Evolutionary conservation across 1,284 basidiomycete genomes (phyloP).

Genomic region (Microbotryomycetes sp.): DNA sequence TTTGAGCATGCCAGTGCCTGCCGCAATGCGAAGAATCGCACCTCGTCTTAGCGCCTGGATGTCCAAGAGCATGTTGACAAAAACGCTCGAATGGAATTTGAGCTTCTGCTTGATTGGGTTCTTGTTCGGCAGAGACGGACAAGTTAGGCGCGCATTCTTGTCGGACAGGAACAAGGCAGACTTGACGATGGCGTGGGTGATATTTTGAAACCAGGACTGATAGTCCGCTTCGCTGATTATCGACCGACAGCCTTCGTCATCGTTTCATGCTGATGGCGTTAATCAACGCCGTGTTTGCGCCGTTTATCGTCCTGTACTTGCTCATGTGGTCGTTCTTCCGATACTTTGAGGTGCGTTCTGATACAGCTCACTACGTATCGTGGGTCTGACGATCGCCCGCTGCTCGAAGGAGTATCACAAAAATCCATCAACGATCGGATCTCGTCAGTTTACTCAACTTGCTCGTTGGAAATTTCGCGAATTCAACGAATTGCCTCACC

Average conservation of each 20-base stretch:
- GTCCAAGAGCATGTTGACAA: conserved; percentile 72
- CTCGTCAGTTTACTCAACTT: conserved; percentile 84
- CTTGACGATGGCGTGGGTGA: conserved; percentile 71
- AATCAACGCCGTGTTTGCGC: conserved; percentile 87
- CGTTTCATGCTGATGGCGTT: conserved; percentile 95
- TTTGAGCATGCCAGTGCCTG: conserved; percentile 68
- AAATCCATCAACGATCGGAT: conserved; percentile 88
- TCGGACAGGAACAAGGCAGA: conserved; percentile 68
- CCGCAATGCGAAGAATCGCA: conserved; percentile 31
- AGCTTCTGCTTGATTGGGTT: conserved; percentile 90
- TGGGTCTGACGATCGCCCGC: not conserved
- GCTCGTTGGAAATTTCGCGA: conserved; percentile 98
- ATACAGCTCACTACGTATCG: not conserved
- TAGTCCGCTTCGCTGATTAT: not conserved
- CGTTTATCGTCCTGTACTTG: conserved; percentile 95
- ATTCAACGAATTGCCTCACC: conserved; percentile 94
- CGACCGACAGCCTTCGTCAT: conserved; percentile 55
- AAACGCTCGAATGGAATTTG: conserved; percentile 92
- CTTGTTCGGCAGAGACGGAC: conserved; percentile 78
- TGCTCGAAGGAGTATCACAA: conserved; percentile 84
- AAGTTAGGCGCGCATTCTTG: conserved; percentile 81
- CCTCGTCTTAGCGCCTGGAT: conserved; percentile 36
- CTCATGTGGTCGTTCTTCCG: conserved; percentile 98
- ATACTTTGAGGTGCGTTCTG: conserved; percentile 76
- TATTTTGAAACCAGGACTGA: not conserved